These are phyloP conservation scores for Camelina laxa DNA, from an alignment of 345 rosid genomes.

Conservation along the genomic window DNA sequence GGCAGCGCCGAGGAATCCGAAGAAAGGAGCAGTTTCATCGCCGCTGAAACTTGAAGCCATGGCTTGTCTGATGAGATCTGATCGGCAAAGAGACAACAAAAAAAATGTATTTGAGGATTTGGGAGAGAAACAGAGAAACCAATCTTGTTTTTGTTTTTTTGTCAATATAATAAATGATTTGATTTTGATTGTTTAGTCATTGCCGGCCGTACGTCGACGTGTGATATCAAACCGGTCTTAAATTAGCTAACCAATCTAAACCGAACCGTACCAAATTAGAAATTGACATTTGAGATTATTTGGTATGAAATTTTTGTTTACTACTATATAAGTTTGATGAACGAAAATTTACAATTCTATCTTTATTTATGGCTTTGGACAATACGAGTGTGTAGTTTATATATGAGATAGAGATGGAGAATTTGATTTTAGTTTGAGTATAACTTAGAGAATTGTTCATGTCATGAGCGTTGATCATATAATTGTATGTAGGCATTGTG, in stretches of 20 bases:
- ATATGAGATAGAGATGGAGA: too few relatives aligned
- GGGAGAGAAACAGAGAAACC: slow-evolving; percentile 23
- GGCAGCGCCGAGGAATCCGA: slow-evolving; percentile 90
- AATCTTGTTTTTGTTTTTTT: background rate
- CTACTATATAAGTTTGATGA: too few relatives aligned
- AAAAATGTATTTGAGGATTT: background rate
- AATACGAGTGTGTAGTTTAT: too few relatives aligned
- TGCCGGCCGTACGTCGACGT: slow-evolving; percentile 25
- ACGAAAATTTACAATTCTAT: too few relatives aligned
- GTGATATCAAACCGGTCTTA: slow-evolving; percentile 19
- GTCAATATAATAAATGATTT: background rate
- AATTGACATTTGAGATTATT: background rate
- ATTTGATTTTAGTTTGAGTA: too few relatives aligned
- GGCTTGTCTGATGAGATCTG: slow-evolving; percentile 39
- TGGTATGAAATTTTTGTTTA: too few relatives aligned
- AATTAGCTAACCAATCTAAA: slow-evolving; percentile 18
- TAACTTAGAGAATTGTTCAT: too few relatives aligned
- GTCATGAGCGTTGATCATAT: too few relatives aligned
- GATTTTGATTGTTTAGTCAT: slow-evolving; percentile 21
- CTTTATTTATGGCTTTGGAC: too few relatives aligned
- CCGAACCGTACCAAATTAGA: slow-evolving; percentile 16
- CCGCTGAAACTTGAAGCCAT: slow-evolving; percentile 76
- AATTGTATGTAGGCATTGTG: too few relatives aligned
- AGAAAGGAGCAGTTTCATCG: slow-evolving; percentile 87
- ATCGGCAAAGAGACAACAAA: slow-evolving; percentile 25